Evolutionary conservation across 257 asterid species (phyloP).

Genomic region (Jacaranda copaia): DNA sequence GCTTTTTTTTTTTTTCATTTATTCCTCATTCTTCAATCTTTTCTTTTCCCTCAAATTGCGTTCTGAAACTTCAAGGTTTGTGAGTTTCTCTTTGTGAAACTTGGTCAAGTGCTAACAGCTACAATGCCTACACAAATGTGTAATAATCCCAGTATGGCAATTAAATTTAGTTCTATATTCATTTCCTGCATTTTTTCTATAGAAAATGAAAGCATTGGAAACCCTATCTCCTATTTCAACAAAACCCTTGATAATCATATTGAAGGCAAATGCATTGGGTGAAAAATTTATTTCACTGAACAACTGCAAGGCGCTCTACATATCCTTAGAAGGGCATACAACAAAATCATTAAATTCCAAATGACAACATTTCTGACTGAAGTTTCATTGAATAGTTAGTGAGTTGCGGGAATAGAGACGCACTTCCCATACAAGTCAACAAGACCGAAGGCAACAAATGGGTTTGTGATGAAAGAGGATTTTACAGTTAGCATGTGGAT

Average conservation of each 20-base stretch:
- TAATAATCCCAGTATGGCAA: slow-evolving; percentile 51
- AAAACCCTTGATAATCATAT: slow-evolving; percentile 51
- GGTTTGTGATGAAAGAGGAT: slow-evolving; percentile 42
- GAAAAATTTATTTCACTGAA: slow-evolving; percentile 46
- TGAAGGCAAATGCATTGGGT: slow-evolving; percentile 48
- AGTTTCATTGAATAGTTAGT: slow-evolving; percentile 51
- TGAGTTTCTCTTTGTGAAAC: no score
- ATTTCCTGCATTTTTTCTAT: slow-evolving; percentile 45
- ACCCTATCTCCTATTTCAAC: slow-evolving; percentile 44
- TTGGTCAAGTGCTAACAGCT: no score
- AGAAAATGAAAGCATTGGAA: slow-evolving; percentile 41
- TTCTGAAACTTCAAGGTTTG: no score
- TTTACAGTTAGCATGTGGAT: slow-evolving; percentile 46
- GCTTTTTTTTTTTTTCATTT: no score
- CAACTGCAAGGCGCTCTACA: slow-evolving; percentile 45
- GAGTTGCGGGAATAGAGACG: slow-evolving; percentile 42
- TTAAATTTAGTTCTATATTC: slow-evolving; percentile 47
- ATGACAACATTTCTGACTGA: slow-evolving; percentile 51
- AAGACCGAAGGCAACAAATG: slow-evolving; percentile 54
- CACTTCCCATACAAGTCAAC: slow-evolving; percentile 57
- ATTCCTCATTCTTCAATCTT: no score
- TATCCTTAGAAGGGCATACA: slow-evolving; percentile 42
- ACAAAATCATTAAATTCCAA: slow-evolving; percentile 59
- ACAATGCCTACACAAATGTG: slow-evolving; percentile 49
- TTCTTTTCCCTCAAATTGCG: no score